These are phyloP conservation scores for Cerrena zonata DNA, from an alignment of 1,284 basidiomycete species.

Conservation along the genomic window DNA sequence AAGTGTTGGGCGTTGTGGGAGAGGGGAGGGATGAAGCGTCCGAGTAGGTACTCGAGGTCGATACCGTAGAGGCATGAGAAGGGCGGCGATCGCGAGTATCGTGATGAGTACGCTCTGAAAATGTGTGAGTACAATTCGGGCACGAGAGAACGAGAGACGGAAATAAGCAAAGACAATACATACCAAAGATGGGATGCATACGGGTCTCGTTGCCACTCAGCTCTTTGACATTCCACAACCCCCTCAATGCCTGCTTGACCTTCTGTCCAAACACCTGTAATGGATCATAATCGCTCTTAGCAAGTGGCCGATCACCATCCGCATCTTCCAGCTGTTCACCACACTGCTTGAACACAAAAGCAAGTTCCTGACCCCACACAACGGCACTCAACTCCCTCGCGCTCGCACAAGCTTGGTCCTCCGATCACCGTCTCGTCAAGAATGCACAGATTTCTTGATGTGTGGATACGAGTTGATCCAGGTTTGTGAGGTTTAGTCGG, in stretches of 20 bases:
- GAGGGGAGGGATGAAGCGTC: conserved; percentile 19
- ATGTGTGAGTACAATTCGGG: neutral
- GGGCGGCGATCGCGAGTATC: conserved; percentile 15
- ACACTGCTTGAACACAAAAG: conserved; percentile 51
- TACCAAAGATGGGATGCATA: conserved; percentile 46
- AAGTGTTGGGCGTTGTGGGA: conserved; percentile 11
- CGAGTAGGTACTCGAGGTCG: conserved; percentile 7
- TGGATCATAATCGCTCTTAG: conserved; percentile 26
- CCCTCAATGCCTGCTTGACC: conserved; percentile 54
- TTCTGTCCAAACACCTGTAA: conserved; percentile 45
- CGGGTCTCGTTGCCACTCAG: no score
- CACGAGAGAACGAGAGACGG: no score
- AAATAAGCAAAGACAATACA: no score
- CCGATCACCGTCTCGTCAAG: conserved; percentile 59
- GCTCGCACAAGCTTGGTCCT: conserved; percentile 79
- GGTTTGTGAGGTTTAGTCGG: conserved; percentile 43
- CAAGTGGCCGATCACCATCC: conserved; percentile 20
- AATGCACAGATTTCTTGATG: conserved; percentile 63
- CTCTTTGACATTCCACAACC: no score
- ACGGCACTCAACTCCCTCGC: conserved; percentile 70
- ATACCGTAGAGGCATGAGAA: conserved; percentile 18
- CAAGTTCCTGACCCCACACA: conserved; percentile 70
- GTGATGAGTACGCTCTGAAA: neutral
- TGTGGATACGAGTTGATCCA: conserved; percentile 53
- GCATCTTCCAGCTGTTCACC: conserved; percentile 39